Evolutionary conservation across 768 basidiomycete species (phyloP).

Genomic region (Grammothele lineata): DNA sequence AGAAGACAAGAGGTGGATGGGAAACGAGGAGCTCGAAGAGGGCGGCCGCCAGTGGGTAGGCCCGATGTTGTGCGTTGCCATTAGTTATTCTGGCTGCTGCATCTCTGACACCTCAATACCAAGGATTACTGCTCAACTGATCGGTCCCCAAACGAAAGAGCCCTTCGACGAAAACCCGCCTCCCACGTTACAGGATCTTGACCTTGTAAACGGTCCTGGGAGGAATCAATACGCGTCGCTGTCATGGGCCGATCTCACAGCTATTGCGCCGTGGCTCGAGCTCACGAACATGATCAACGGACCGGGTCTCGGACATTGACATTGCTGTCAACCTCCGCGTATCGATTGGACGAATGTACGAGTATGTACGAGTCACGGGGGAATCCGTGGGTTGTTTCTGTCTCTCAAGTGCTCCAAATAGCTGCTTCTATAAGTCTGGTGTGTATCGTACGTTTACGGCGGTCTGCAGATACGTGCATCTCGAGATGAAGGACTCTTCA

Average conservation of each 20-base stretch:
- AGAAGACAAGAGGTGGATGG: slow-evolving; percentile 60
- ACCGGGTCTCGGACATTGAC: slow-evolving; percentile 57
- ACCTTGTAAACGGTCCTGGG: slow-evolving; percentile 43
- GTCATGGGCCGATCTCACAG: slow-evolving; percentile 61
- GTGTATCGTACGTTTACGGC: slow-evolving; percentile 2
- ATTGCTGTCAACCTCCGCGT: background rate
- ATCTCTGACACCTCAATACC: no score
- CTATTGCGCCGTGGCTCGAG: slow-evolving; percentile 79
- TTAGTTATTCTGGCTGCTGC: background rate
- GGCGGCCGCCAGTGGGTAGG: slow-evolving; percentile 73
- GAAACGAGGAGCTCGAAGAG: slow-evolving; percentile 46
- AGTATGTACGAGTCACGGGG: slow-evolving; percentile 1
- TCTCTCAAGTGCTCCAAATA: no score
- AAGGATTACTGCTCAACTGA: slow-evolving; percentile 63
- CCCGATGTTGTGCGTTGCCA: slow-evolving; percentile 50
- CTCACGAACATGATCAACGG: slow-evolving; percentile 66
- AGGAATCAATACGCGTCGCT: slow-evolving; percentile 67
- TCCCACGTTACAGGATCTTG: slow-evolving; percentile 41
- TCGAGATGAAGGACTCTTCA: no score
- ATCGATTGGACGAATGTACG: no score
- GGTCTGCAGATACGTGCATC: no score
- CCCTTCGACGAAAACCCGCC: slow-evolving; percentile 25
- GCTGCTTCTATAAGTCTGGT: slow-evolving; percentile 1
- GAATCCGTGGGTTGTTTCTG: background rate
- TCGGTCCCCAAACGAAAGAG: slow-evolving; percentile 40